A percentile compares a stretch with the other conserved stretches of the same genome.
These are phyloP conservation scores for Magnaporthiopsis incrustans DNA, from an alignment of 2,329 filamentous ascomycete species.

Conservation along the genomic window DNA sequence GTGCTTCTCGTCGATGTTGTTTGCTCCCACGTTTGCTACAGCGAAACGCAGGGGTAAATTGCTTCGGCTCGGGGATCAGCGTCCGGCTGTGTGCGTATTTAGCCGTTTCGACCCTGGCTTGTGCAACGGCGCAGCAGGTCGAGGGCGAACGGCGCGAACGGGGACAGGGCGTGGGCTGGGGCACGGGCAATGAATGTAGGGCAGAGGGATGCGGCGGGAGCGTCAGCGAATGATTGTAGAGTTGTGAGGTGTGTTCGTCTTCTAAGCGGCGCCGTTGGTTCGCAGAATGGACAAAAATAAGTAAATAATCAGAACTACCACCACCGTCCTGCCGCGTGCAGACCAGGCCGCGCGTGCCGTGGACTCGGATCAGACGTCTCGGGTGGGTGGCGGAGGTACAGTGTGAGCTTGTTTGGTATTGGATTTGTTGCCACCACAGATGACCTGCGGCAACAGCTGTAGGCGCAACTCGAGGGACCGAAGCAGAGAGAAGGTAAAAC, in stretches of 20 bases:
- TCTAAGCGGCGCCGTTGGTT: neutral
- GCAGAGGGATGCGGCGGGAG: neutral
- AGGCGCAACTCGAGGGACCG: neutral
- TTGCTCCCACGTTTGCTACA: neutral
- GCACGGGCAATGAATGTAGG: neutral
- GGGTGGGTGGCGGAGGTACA: neutral
- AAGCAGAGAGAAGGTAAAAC: neutral
- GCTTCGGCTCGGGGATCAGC: neutral
- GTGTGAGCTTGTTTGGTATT: neutral
- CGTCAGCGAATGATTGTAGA: neutral
- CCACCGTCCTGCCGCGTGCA: neutral
- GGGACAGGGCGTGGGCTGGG: neutral
- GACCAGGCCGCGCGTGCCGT: neutral
- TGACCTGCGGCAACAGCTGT: no score
- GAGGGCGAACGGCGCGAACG: no score
- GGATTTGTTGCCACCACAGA: neutral
- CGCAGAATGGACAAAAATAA: neutral
- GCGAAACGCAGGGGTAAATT: neutral
- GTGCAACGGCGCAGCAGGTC: neutral
- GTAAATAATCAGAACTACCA: neutral
- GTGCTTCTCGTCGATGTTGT: neutral
- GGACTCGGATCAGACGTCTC: neutral
- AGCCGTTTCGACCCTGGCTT: neutral
- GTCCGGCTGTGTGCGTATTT: neutral
- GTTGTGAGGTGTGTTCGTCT: neutral